A percentile compares a stretch with the other conserved stretches of the same genome.
Conservation (phyloP, 2,329 filamentous ascomycete genomes). For the Trichoderma lentiforme region DNA sequence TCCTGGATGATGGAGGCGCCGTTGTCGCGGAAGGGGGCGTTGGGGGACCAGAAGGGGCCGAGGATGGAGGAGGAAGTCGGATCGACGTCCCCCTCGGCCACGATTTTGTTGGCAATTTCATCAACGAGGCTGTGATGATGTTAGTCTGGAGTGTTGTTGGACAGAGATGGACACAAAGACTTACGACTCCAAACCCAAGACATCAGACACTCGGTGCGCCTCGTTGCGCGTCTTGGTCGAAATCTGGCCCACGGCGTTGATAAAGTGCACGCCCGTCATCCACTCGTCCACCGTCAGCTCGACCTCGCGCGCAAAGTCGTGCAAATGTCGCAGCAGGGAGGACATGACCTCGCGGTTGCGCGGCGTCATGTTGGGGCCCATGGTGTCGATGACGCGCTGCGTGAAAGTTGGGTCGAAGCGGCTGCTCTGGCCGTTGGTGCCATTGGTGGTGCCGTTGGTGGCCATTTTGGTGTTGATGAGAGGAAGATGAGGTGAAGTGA, state of each 20-base stretch:
- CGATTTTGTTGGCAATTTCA: conserved; percentile 62
- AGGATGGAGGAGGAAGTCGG: conserved; percentile 75
- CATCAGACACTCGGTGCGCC: conserved; percentile 68
- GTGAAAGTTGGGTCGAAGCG: conserved; percentile 77
- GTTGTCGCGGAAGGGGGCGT: conserved; percentile 67
- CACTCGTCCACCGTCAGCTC: conserved; percentile 76
- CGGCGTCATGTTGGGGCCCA: conserved; percentile 65
- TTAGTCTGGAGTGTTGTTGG: neutral
- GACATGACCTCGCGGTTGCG: conserved; percentile 62
- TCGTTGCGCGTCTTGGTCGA: conserved; percentile 69
- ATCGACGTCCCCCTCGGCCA: conserved; percentile 57
- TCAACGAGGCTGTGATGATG: conserved; percentile 45
- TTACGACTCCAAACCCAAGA: conserved; percentile 70
- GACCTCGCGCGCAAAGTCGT: conserved; percentile 75
- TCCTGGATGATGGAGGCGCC: conserved; percentile 66
- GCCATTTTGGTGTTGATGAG: neutral
- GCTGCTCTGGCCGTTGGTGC: conserved; percentile 22
- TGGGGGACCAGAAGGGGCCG: conserved; percentile 74
- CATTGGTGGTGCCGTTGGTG: conserved; percentile 1
- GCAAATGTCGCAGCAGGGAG: conserved; percentile 66
- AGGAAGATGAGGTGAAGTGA: neutral
- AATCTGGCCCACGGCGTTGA: conserved; percentile 71
- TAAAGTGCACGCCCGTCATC: conserved; percentile 69
- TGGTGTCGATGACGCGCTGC: conserved; percentile 66
- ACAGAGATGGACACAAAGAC: conserved; percentile 27